Percentiles rank a stretch among this genome's conserved stretches.
Conservation (phyloP, 495 filamentous ascomycete species). For the Penicillium roqueforti region DNA sequence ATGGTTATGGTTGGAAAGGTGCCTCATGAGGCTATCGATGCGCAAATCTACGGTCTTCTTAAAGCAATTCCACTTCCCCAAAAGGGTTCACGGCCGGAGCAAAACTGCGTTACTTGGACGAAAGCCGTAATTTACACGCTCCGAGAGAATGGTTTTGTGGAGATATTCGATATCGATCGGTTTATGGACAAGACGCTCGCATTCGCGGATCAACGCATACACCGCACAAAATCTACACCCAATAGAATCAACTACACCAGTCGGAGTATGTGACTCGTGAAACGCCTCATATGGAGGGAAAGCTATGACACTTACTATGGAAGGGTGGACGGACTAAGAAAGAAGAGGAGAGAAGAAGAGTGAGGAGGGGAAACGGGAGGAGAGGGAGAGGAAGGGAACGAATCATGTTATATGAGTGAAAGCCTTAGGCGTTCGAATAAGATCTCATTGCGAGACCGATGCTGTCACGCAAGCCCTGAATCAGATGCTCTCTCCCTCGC, state of each 20-base stretch:
- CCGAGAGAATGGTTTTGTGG: background rate
- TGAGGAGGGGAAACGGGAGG: too few relatives aligned
- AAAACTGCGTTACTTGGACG: conserved; percentile 20
- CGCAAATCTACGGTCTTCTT: background rate
- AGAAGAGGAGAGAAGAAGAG: too few relatives aligned
- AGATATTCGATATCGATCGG: conserved; percentile 9
- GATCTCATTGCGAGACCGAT: background rate
- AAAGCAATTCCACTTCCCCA: conserved; percentile 6
- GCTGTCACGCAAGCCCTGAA: background rate
- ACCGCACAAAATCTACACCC: background rate
- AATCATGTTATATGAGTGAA: too few relatives aligned
- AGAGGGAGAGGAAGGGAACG: too few relatives aligned
- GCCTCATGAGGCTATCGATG: background rate
- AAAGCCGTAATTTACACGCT: conserved; percentile 9
- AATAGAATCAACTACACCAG: background rate
- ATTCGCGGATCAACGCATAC: conserved; percentile 12
- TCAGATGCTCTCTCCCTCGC: background rate
- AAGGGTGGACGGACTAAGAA: too few relatives aligned
- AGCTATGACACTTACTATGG: too few relatives aligned
- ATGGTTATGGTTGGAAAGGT: conserved; percentile 19
- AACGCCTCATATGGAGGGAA: too few relatives aligned
- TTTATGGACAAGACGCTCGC: conserved; percentile 14
- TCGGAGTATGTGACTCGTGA: background rate
- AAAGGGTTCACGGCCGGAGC: conserved; percentile 3
- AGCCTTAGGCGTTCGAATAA: too few relatives aligned